Conservation (phyloP, 768 basidiomycete species). For the Leccinellum rugosiceps region DNA sequence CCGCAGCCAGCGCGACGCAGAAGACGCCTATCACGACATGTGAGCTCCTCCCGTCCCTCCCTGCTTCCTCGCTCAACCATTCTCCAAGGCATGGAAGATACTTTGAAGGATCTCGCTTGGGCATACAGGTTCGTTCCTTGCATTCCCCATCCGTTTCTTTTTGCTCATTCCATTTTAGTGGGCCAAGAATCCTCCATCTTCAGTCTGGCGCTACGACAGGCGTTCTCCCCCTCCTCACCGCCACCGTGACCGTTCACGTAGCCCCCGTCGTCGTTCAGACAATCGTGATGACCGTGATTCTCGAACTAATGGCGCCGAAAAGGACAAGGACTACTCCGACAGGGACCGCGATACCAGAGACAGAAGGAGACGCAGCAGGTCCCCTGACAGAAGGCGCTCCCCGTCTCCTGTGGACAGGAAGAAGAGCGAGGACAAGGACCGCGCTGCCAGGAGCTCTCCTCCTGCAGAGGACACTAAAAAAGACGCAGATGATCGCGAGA, state of each 20-base stretch:
- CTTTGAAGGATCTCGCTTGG: slow-evolving; percentile 72
- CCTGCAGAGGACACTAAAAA: slow-evolving; percentile 40
- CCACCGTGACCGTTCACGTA: slow-evolving; percentile 50
- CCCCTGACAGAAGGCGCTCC: slow-evolving; percentile 46
- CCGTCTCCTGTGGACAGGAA: slow-evolving; percentile 39
- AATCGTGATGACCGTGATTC: slow-evolving; percentile 39
- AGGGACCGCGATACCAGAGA: slow-evolving; percentile 39
- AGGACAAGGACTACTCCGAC: slow-evolving; percentile 30
- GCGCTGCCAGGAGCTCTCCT: slow-evolving; percentile 46
- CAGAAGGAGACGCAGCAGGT: slow-evolving; percentile 48
- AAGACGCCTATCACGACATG: slow-evolving; percentile 85
- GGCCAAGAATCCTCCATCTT: slow-evolving; percentile 80
- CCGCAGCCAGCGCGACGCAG: slow-evolving; percentile 71
- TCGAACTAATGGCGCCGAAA: slow-evolving; percentile 36
- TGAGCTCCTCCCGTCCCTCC: slow-evolving; percentile 35
- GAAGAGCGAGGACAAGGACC: slow-evolving; percentile 46
- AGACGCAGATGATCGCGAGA: slow-evolving; percentile 46
- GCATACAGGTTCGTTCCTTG: slow-evolving; percentile 57
- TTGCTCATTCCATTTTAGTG: slow-evolving; percentile 43
- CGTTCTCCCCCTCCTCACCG: slow-evolving; percentile 44
- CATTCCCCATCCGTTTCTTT: not conserved
- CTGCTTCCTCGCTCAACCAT: slow-evolving; percentile 8
- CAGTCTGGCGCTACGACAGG: slow-evolving; percentile 77
- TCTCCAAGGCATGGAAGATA: slow-evolving; percentile 63
- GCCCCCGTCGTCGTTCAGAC: slow-evolving; percentile 46